A percentile compares a stretch with the other conserved stretches of the same genome.
Conservation (phyloP, 768 basidiomycete genomes). For the Pleurotus tuoliensis region DNA sequence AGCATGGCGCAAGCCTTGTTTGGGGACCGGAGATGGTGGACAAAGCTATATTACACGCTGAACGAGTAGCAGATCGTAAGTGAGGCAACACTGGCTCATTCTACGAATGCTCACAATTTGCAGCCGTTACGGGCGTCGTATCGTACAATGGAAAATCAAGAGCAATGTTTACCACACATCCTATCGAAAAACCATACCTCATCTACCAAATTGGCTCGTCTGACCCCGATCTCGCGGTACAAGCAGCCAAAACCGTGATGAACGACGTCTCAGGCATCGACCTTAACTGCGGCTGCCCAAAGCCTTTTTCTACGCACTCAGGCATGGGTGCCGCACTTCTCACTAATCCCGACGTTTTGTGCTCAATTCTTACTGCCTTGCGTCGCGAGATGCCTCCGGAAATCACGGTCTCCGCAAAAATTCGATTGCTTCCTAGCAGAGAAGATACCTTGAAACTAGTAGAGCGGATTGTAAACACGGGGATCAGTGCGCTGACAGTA, state of each 20-base stretch:
- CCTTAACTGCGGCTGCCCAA: conserved; percentile 97
- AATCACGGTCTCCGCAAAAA: conserved; percentile 92
- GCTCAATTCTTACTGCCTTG: conserved; percentile 80
- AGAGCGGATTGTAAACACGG: conserved; percentile 80
- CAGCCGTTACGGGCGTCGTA: conserved; percentile 83
- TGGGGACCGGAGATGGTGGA: conserved; percentile 98
- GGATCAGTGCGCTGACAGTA: conserved; percentile 85
- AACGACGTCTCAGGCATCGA: conserved; percentile 92
- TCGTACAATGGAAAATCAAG: conserved; percentile 81
- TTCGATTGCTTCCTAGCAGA: conserved; percentile 81
- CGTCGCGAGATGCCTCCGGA: conserved; percentile 67
- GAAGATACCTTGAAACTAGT: conserved; percentile 90
- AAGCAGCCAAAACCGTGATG: conserved; percentile 84
- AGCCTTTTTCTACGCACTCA: conserved; percentile 88
- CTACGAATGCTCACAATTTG: neutral
- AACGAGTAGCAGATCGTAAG: conserved; percentile 85
- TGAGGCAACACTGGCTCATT: conserved; percentile 9
- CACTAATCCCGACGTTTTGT: conserved; percentile 86
- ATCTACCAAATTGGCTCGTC: conserved; percentile 95
- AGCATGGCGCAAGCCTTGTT: conserved; percentile 90
- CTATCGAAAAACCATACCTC: conserved; percentile 89
- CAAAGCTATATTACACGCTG: conserved; percentile 86
- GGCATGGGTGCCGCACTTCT: conserved; percentile 98
- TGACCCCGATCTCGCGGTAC: conserved; percentile 84
- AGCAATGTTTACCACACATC: conserved; percentile 90